Evolutionary conservation across 192 early-diverging fungal species (phyloP), one percentile per base, ranked within the genome.

Genomic region (Coemansia sp.): DNA sequence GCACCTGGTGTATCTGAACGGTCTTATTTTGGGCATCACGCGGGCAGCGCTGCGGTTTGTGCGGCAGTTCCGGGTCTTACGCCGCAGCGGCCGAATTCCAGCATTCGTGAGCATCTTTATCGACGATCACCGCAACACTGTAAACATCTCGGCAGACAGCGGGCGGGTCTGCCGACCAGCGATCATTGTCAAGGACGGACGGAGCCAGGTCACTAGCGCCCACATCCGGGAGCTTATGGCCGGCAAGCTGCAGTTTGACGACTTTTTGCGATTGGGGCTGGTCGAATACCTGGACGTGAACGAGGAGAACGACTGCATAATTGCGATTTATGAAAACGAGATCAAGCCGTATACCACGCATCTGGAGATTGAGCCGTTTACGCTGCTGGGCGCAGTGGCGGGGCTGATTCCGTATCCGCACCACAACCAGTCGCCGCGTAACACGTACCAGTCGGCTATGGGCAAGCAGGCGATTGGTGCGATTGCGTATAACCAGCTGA

Each of bases 391-490:
- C 38, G 93, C 92, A 15, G 94, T 97, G 12, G 95, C 95, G n/a
- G 93, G 94, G 5, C 70, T 98, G 36, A 96, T 98, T 84, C 95
- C 95, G 30, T 98, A 93, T 67, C 94, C 94, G 32, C 92, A 98
- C 73, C 95, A 98, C 79, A 98, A 98, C 74, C 95, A 98, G 78
- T 92, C 90, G 50, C 94, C 95, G 26, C 87, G 95, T 76, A 96
- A 96, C 80, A 96, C 93, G 12, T 97, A 96, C 70, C 95, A 97
- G 82, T 96, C 88, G 53, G 94, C 94, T 68, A 98, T 98, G 96
- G 93, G 93, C 58, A 98, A 98, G 68, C 96, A 98, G 79, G 94
- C 96, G 29, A 98, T 98, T 46, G 95, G 95, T 14, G 90, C 90
- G 14, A 95, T 96, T 48, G 93, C 85, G 8, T 94, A 93, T 62